These are phyloP conservation scores for Meripilus lineatus DNA, from an alignment of 1,284 basidiomycete species.

Conservation along the genomic window DNA sequence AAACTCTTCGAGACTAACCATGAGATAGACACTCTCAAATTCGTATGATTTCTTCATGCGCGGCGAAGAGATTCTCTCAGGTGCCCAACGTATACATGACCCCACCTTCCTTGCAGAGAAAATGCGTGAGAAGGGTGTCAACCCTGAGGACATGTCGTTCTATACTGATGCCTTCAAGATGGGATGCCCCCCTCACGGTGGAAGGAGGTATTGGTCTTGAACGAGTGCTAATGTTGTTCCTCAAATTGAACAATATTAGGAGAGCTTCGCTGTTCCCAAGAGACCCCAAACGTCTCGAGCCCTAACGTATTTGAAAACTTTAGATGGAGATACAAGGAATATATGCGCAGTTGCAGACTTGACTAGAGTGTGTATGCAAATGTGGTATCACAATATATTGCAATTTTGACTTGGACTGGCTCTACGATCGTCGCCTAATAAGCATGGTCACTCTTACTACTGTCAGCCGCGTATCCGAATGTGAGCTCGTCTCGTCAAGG, in stretches of 20 bases:
- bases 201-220: slow-evolving; percentile 88
- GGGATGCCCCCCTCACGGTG: slow-evolving; percentile 88
- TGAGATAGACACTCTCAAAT: slow-evolving; percentile 78
- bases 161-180: slow-evolving; percentile 95
- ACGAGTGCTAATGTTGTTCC: slow-evolving; percentile 93
- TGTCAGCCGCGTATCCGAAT: too few relatives aligned
- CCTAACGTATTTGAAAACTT: slow-evolving; percentile 34
- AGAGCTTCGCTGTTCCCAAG: slow-evolving; percentile 93
- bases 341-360: too few relatives aligned
- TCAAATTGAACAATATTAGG: slow-evolving; percentile 94
- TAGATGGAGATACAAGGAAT: slow-evolving; percentile 5
- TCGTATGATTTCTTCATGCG: slow-evolving; percentile 99
- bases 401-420: background rate
- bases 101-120: slow-evolving; percentile 76
- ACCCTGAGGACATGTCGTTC: slow-evolving; percentile 82
- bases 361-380: too few relatives aligned
- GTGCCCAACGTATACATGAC: slow-evolving; percentile 96
- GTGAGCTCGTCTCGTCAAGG: too few relatives aligned
- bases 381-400: slow-evolving; percentile 6
- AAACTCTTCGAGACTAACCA: slow-evolving; percentile 5
- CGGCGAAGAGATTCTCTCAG: slow-evolving; percentile 96
- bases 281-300: slow-evolving; percentile 82
- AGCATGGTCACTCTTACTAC: too few relatives aligned
- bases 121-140: slow-evolving; percentile 80
- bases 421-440: too few relatives aligned